Percentiles rank a stretch among this genome's conserved stretches.
Conservation (phyloP, 2,329 filamentous ascomycete species). For the Microthyrium microscopicum region DNA sequence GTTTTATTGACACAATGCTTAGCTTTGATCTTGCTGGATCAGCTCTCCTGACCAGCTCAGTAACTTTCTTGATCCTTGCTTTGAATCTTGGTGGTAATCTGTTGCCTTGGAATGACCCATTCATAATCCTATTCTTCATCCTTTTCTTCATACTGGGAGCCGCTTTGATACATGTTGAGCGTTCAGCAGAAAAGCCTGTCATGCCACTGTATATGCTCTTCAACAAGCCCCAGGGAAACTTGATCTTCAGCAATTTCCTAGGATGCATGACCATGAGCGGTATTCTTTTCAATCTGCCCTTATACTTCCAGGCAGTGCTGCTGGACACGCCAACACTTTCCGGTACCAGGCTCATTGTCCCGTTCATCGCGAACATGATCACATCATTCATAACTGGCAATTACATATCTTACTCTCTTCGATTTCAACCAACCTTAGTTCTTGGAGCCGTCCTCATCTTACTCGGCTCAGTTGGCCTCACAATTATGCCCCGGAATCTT, state of each 20-base stretch:
- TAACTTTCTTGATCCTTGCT: conserved; percentile 32
- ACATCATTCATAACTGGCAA: conserved; percentile 26
- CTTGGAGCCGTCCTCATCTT: conserved; percentile 21
- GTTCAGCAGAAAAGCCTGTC: conserved; percentile 22
- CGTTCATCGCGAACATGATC: conserved; percentile 33
- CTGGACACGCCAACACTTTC: conserved; percentile 50
- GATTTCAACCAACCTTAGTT: conserved; percentile 25
- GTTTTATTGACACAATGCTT: conserved; percentile 26
- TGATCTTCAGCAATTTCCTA: conserved; percentile 36
- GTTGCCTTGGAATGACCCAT: conserved; percentile 31
- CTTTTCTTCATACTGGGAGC: conserved; percentile 22
- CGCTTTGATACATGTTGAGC: conserved; percentile 26
- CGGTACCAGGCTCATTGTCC: conserved; percentile 53
- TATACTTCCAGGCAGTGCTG: conserved; percentile 40
- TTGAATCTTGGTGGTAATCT: conserved; percentile 38
- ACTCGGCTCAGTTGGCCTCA: conserved; percentile 18
- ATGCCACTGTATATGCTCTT: conserved; percentile 33
- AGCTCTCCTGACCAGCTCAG: conserved; percentile 27
- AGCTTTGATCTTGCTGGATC: conserved; percentile 34
- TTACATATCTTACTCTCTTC: conserved; percentile 26
- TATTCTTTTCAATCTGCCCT: conserved; percentile 52
- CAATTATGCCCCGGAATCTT: conserved; percentile 20
- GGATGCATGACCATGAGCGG: conserved; percentile 32
- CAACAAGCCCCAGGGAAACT: conserved; percentile 27
- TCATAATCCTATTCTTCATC: conserved; percentile 31